phyloP scores from a whole-genome alignment of 192 early-diverging fungal genomes.

The Linnemannia zychae region DNA sequence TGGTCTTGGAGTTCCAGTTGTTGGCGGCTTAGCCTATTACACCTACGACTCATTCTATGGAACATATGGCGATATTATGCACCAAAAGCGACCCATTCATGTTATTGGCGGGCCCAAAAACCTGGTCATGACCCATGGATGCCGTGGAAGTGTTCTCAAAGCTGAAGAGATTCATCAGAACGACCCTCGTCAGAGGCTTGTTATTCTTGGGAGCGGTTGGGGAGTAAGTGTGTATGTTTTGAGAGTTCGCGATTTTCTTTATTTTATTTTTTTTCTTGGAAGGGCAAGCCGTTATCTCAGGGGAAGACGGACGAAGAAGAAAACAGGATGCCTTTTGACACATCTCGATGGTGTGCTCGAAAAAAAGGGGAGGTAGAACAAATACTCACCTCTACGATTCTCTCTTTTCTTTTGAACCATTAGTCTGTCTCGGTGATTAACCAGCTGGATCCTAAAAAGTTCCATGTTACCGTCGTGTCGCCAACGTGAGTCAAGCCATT shows the following conservation, averaged over 20 bases:
- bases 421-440: slow-evolving; percentile 63
- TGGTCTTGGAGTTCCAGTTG: slow-evolving; percentile 24
- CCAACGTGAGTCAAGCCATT: slow-evolving; percentile 47
- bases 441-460: slow-evolving; percentile 66
- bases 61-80: slow-evolving; percentile 25
- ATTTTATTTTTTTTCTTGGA: not conserved
- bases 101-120: slow-evolving; percentile 63
- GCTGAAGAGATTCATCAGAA: slow-evolving; percentile 59
- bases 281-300: not conserved
- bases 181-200: slow-evolving; percentile 59
- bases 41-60: slow-evolving; percentile 19
- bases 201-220: slow-evolving; percentile 71
- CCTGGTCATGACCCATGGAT: slow-evolving; percentile 57
- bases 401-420: not conserved
- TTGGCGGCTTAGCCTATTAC: slow-evolving; percentile 16
- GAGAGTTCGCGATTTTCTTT: not conserved
- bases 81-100: slow-evolving; percentile 27
- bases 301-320: not conserved
- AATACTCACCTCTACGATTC: not conserved
- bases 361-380: not conserved
- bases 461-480: slow-evolving; percentile 66
- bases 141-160: slow-evolving; percentile 44
- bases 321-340: not conserved
- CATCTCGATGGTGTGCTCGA: not conserved
- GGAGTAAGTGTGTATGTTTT: slow-evolving; percentile 53